Base-by-base conservation (phyloP, 257 asterid genomes). In the Apocynum venetum region DNA sequence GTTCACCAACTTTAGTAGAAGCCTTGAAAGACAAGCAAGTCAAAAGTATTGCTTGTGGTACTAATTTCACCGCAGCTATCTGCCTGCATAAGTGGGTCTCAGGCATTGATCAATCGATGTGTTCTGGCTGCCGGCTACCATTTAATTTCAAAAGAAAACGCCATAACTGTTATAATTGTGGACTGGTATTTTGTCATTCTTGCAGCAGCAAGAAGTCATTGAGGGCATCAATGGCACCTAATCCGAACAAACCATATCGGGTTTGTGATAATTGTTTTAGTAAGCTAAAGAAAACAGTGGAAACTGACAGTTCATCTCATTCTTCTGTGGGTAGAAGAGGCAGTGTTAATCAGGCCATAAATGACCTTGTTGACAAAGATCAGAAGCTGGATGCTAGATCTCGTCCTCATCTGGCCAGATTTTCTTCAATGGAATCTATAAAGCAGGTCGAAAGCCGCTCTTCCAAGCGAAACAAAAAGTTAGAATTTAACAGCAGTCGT, bases 41-140 rank as follows among this genome's bases (percentile, higher is more conserved):
- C 57, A 93, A 93, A 87, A 90, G 96, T 74, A 85, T 93, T 83
- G 95, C 91, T 66, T 93, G 98, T 80, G 98, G 98, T 71, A 89
- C 97, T 73, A 91, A 89, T 86, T 88, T 93, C 83, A 91, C 92
- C n/a, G 95, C 91, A 46, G 91, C 90, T 73, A 91, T 91, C 80
- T 93, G 98, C 85, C 93, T 93, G 84, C 97, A 93, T 78, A 93
- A 93, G 82, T 90, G 97, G 96, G 89, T 91, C 59, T 93, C 98
- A 52, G 96, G 98, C 75, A 83, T 89, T 44, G 98, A 93, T 85
- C 96, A 91, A 81, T 93, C 98, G 76, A 89, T 92, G 93, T 93
- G 98, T 80, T 93, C 98, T 72, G 97, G 97, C 52, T 93, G 98
- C 82, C 96, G 91, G 48, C 87, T 89, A 57, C 96, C 91, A 4